Base-by-base conservation (phyloP, 2,329 filamentous ascomycete species). In the Aspergillus tubingensis region DNA sequence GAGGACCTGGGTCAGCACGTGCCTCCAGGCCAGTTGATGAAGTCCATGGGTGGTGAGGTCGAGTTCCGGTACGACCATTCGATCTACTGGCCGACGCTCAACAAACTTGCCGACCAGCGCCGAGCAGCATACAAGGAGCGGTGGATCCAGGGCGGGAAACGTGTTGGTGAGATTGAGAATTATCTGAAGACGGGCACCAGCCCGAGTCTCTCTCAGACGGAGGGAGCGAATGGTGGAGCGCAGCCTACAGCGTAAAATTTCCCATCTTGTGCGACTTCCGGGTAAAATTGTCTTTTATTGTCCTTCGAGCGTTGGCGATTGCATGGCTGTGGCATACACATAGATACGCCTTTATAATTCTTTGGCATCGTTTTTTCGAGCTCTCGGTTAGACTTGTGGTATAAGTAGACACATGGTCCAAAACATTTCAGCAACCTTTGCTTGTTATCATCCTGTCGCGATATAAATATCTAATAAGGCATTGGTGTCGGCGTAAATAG, bases 11-110 rank as follows among this genome's bases (percentile, higher is more conserved):
- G 84, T 67, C 82, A 90, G 67, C 92, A 92, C 74, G 89, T 99
- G 19, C 92, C 92, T 5, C 78, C 87, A 7, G 83, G 88, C 70
- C 94, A 98, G 75, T 85, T 99, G 56, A 90, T 92, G 88, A 89
- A 87, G 69, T 83, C 88, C 59, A 88, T 90, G 70, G 88, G 88
- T 51, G 94, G 95, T 60, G 85, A 91, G 53, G 85, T 96, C 63
- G 85, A 93, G 61, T 98, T 99, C 74, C 88, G 92, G 70, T 99
- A 99, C 76, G 91, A 96, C 71, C 95, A 99, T 78, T 79, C 83
- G 1, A 77, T 82, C 15, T 99, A 97, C 82, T 99, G 95, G 95
- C 91, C 93, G 0, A 89, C 91, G 1, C 82, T 99, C 62, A 86
- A 87, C 69, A 83, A 86, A 69, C 77, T 96, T 69, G 90, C 89